Evolutionary conservation across 164 flowering plant genomes (phyloP).

Genomic region (Warburgia ugandensis): DNA sequence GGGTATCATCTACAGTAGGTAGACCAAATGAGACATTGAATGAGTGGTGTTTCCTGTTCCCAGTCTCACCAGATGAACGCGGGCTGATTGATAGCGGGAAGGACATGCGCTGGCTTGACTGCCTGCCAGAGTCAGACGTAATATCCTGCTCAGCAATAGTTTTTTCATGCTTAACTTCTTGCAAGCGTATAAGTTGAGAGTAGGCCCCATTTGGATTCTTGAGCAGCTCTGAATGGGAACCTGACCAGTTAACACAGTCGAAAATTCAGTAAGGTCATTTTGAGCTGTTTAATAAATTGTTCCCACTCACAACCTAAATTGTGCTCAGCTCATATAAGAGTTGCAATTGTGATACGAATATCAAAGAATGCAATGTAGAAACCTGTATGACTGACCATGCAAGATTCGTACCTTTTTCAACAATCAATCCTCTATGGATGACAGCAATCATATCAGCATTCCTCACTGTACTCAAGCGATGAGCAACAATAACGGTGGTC

Average conservation of each 20-base stretch:
- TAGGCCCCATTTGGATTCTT: constrained; percentile 39
- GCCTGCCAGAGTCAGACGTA: constrained; percentile 12
- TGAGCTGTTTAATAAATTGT: too few relatives aligned
- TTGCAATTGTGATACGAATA: too few relatives aligned
- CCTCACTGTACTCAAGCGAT: constrained; percentile 44
- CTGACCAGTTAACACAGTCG: constrained; percentile 18
- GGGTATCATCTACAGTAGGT: constrained; percentile 5
- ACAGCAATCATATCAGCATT: constrained; percentile 46
- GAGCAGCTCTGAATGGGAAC: constrained; percentile 38
- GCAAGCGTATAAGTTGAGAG: constrained; percentile 35
- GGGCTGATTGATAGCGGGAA: constrained; percentile 18
- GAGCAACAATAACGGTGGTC: constrained; percentile 46
- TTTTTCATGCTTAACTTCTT: constrained; percentile 25
- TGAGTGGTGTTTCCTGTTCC: constrained; percentile 24
- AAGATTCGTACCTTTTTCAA: constrained; percentile 36
- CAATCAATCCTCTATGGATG: constrained; percentile 33
- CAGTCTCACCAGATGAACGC: constrained; percentile 26
- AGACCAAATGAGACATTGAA: constrained; percentile 21
- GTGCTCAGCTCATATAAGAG: too few relatives aligned
- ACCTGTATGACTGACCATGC: not conserved
- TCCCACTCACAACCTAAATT: too few relatives aligned
- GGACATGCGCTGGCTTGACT: constrained; percentile 16
- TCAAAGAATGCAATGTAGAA: too few relatives aligned
- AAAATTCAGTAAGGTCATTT: too few relatives aligned
- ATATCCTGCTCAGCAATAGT: too few relatives aligned